A percentile compares a stretch with the other conserved stretches of the same genome.
phyloP scores from a whole-genome alignment of 2,329 filamentous ascomycete genomes.

The Diaporthe vaccinii region DNA sequence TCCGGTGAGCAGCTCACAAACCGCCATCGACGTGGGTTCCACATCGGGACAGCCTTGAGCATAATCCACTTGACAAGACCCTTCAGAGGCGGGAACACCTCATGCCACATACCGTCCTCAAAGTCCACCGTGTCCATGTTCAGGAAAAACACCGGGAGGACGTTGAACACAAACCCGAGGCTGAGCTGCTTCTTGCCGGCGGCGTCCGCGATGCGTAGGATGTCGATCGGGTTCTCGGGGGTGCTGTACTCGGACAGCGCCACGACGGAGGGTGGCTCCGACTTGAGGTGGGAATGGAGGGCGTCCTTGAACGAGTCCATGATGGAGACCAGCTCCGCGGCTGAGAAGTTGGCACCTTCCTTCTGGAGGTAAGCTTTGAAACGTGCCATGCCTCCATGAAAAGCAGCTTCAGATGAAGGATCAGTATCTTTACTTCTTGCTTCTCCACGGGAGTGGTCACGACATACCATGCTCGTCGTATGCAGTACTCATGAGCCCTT shows the following conservation, averaged over 20 bases:
- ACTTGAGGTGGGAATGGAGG: conserved; percentile 41
- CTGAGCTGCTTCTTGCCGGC: conserved; percentile 45
- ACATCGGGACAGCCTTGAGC: conserved; percentile 41
- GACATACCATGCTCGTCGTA: not conserved
- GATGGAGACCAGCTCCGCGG: conserved; percentile 40
- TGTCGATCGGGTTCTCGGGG: conserved; percentile 43
- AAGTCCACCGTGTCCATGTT: conserved; percentile 46
- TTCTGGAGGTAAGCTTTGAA: conserved; percentile 18
- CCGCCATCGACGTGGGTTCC: conserved; percentile 44
- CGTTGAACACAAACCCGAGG: conserved; percentile 43
- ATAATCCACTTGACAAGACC: conserved; percentile 38
- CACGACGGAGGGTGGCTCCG: conserved; percentile 43
- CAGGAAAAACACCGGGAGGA: conserved; percentile 44
- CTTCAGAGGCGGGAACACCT: conserved; percentile 43
- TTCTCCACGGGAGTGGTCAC: not conserved
- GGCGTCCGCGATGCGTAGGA: conserved; percentile 43
- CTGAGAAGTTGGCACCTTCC: conserved; percentile 27
- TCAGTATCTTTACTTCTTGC: not conserved
- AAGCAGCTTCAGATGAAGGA: not conserved
- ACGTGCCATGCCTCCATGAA: not conserved
- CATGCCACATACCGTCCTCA: conserved; percentile 46
- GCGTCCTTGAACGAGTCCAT: conserved; percentile 45
- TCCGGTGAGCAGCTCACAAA: conserved; percentile 42
- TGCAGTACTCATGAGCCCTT: conserved; percentile 41
- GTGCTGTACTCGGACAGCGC: conserved; percentile 44